phyloP scores from a whole-genome alignment of 1,139 yeast species.

The Blastobotrys capitulatus region DNA sequence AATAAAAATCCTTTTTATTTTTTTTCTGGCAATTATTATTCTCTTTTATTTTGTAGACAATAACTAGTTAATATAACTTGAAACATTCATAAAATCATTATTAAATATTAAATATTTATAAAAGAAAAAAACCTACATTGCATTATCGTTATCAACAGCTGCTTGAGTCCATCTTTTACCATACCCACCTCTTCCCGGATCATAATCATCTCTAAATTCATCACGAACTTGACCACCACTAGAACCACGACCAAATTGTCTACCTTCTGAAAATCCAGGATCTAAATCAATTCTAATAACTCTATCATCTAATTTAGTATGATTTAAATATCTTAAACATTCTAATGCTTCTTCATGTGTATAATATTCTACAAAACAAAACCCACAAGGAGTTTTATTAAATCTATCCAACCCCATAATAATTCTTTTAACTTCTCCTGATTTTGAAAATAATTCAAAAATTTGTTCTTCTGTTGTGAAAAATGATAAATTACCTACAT shows the following conservation, averaged over 20 bases:
- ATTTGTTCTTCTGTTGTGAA: slow-evolving; percentile 93
- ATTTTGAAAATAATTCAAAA: slow-evolving; percentile 71
- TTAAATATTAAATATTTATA: too few relatives aligned
- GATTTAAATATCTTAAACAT: slow-evolving; percentile 74
- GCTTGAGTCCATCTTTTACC: slow-evolving; percentile 32
- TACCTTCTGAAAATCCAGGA: slow-evolving; percentile 90
- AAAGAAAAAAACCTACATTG: too few relatives aligned
- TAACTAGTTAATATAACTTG: background rate
- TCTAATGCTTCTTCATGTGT: slow-evolving; percentile 65
- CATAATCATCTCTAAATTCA: slow-evolving; percentile 51
- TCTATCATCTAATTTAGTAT: slow-evolving; percentile 77
- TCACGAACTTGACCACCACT: slow-evolving; percentile 81
- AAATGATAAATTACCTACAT: slow-evolving; percentile 81
- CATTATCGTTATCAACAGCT: slow-evolving; percentile 8
- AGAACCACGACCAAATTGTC: slow-evolving; percentile 90
- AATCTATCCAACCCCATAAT: slow-evolving; percentile 92
- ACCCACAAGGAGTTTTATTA: slow-evolving; percentile 90
- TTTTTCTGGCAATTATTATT: background rate
- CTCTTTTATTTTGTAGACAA: background rate
- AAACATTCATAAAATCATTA: too few relatives aligned
- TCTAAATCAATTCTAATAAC: slow-evolving; percentile 79
- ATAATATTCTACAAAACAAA: slow-evolving; percentile 80
- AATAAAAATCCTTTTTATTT: background rate
- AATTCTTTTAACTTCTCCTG: slow-evolving; percentile 67
- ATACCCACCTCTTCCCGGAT: slow-evolving; percentile 54